These are phyloP conservation scores for Termitomyces sp. DNA, from an alignment of 768 basidiomycete genomes.

Conservation along the genomic window DNA sequence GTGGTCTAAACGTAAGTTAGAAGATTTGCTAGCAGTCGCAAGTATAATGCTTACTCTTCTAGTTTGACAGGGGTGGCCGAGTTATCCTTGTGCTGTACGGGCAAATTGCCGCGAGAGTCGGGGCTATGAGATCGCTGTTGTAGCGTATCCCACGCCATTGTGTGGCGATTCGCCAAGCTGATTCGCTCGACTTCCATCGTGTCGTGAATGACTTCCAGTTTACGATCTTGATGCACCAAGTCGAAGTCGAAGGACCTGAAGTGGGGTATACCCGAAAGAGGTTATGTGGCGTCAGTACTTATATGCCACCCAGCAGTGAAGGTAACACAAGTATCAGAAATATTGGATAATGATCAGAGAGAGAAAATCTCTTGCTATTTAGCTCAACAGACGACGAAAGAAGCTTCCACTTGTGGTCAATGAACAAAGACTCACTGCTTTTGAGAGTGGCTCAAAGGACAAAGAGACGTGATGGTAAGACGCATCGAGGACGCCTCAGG, in stretches of 20 bases:
- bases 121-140: neutral
- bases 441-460: neutral
- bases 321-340: neutral
- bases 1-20: neutral
- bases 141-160: neutral
- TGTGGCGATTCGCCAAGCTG: neutral
- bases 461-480: neutral
- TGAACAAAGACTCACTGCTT: conserved; percentile 1
- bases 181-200: neutral
- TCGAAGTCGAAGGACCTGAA: neutral
- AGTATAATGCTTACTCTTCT: neutral
- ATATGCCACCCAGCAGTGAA: neutral
- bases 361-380: neutral
- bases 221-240: neutral
- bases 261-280: neutral
- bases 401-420: neutral
- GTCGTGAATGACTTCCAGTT: neutral
- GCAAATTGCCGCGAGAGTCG: neutral
- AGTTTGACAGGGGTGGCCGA: neutral
- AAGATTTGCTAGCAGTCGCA: neutral
- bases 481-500: neutral
- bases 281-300: conserved; percentile 15
- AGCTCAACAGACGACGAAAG: neutral
- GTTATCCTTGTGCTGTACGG: neutral
- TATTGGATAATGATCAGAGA: neutral